These are phyloP conservation scores for Solanum habrochaites DNA, from an alignment of 257 asterid genomes.

Conservation along the genomic window DNA sequence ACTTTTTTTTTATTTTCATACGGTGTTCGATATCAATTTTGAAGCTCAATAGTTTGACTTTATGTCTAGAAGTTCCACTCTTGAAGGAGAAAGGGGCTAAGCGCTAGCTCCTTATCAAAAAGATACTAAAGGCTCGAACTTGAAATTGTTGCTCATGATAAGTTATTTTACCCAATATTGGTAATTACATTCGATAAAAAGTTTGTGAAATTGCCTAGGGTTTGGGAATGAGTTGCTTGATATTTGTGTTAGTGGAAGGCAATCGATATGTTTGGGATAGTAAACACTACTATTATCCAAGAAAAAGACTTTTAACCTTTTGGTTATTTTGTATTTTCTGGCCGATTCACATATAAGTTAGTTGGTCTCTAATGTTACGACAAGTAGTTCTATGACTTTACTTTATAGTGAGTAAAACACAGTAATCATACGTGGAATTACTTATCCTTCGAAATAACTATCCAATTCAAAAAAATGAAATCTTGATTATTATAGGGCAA, in stretches of 20 bases:
- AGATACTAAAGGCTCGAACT: accelerated
- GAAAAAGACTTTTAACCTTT: background rate
- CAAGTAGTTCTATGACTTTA: background rate
- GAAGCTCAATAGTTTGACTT: background rate
- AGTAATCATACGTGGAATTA: background rate
- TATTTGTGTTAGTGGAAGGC: background rate
- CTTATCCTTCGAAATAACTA: background rate
- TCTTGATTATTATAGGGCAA: constrained; percentile 31
- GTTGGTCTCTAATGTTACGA: background rate
- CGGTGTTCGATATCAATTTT: background rate
- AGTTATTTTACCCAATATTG: background rate
- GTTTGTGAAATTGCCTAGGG: background rate
- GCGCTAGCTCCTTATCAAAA: background rate
- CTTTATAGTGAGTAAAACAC: background rate
- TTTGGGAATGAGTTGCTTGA: background rate
- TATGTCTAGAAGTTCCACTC: background rate
- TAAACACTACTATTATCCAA: background rate
- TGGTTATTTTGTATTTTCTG: background rate
- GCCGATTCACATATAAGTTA: background rate
- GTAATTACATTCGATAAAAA: background rate
- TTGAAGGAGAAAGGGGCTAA: background rate
- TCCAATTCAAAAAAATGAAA: background rate
- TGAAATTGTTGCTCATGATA: background rate
- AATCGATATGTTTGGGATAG: background rate
- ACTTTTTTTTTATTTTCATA: background rate